These are phyloP conservation scores for Syzygium aromaticum DNA, from an alignment of 345 rosid genomes.

Conservation along the genomic window DNA sequence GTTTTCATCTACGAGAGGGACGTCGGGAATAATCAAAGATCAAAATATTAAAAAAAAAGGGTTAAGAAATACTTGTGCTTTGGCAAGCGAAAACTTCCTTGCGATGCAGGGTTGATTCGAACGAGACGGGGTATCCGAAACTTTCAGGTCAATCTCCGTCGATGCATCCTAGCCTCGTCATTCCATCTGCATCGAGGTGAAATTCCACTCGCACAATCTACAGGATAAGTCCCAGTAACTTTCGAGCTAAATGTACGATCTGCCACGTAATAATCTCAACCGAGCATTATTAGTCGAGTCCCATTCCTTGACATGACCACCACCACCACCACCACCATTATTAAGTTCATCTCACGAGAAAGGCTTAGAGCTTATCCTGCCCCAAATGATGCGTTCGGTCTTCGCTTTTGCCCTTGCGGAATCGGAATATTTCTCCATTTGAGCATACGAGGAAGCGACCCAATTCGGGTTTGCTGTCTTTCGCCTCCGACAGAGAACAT, in stretches of 20 bases:
- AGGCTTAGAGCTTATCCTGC: not conserved
- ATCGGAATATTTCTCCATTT: not conserved
- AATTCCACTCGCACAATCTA: too few species aligned
- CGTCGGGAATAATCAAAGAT: too few species aligned
- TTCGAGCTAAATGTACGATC: too few species aligned
- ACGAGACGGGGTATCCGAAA: too few species aligned
- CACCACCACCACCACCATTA: not conserved
- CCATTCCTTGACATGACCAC: not conserved
- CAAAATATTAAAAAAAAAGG: too few species aligned
- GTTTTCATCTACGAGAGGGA: not conserved
- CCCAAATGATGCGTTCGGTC: not conserved
- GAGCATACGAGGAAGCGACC: not conserved
- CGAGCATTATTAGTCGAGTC: not conserved
- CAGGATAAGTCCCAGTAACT: too few species aligned
- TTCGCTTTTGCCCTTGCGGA: not conserved
- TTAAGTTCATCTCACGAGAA: not conserved
- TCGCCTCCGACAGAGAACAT: not conserved
- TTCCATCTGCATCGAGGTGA: too few species aligned
- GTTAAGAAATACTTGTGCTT: too few species aligned
- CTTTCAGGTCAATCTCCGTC: too few species aligned
- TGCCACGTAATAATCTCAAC: rapidly evolving
- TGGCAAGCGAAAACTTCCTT: too few species aligned
- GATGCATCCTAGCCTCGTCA: too few species aligned
- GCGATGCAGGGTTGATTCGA: too few species aligned
- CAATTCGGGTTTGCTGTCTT: not conserved